Evolutionary conservation across 495 filamentous ascomycete species (phyloP).

Genomic region (Tuber aestivum): DNA sequence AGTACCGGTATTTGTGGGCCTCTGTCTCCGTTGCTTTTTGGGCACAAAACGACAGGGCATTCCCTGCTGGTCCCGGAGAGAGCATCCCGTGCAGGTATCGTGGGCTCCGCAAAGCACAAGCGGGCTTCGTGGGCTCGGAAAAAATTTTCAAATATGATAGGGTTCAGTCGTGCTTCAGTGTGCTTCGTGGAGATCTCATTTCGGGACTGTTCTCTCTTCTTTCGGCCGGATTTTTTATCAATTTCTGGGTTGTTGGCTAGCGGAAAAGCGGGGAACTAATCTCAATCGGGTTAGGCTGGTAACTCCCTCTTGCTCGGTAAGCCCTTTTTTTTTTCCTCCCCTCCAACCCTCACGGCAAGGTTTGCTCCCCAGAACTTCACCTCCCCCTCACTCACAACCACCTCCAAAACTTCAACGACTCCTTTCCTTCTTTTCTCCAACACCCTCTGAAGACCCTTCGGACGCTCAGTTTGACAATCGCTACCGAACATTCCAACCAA

Average conservation of each 20-base stretch:
- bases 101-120: neutral
- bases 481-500: neutral
- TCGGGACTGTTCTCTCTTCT: constrained; percentile 32
- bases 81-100: neutral
- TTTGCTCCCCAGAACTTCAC: constrained; percentile 41
- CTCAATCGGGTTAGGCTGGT: neutral
- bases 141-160: neutral
- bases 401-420: constrained; percentile 18
- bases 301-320: constrained; percentile 18
- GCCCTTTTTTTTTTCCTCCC: constrained; percentile 25
- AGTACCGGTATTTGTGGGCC: neutral
- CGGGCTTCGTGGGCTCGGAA: neutral
- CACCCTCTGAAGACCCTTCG: constrained; percentile 6
- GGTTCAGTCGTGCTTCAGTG: neutral
- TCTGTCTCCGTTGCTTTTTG: neutral
- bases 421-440: constrained; percentile 21
- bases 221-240: constrained; percentile 17
- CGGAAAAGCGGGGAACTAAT: constrained; percentile 1
- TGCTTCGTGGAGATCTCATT: constrained; percentile 23
- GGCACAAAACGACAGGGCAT: neutral
- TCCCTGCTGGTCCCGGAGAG: neutral
- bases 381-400: constrained; percentile 32
- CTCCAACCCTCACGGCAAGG: constrained; percentile 34
- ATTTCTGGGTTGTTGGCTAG: neutral
- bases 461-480: constrained; percentile 3